These are phyloP conservation scores for Camelina hispida DNA, from an alignment of 345 rosid genomes.

Conservation along the genomic window DNA sequence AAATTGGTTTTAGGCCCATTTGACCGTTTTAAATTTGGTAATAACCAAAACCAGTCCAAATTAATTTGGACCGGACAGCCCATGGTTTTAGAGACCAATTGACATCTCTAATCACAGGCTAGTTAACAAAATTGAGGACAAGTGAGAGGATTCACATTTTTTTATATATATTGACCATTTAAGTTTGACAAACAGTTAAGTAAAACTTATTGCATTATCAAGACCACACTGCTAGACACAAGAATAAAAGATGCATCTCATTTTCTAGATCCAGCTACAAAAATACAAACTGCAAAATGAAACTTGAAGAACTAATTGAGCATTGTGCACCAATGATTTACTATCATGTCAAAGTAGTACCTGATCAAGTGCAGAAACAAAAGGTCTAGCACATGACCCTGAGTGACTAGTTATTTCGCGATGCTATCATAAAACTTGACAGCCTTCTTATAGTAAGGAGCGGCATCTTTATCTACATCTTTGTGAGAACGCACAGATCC, in stretches of 20 bases:
- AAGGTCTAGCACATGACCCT: constrained; percentile 78
- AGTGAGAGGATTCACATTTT: constrained; percentile 5
- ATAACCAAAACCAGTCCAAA: no score
- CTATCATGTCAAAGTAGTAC: neutral
- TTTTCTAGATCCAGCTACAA: neutral
- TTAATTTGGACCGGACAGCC: no score
- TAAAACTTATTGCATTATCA: neutral
- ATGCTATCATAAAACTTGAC: constrained; percentile 70
- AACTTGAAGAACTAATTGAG: neutral
- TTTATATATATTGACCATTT: neutral
- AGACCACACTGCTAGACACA: neutral
- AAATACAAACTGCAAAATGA: neutral
- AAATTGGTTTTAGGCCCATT: no score
- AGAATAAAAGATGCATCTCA: neutral
- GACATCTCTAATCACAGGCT: constrained; percentile 4
- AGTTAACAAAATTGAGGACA: constrained; percentile 1
- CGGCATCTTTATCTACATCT: constrained; percentile 81
- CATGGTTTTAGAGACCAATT: no score
- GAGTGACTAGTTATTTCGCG: constrained; percentile 73
- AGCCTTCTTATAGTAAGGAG: constrained; percentile 70
- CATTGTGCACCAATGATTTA: neutral
- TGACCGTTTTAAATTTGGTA: no score
- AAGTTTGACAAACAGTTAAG: neutral
- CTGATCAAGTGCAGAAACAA: constrained; percentile 37
- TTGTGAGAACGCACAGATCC: constrained; percentile 90